Conservation (phyloP, 208 protist species). For the Herpetomonas muscarum region DNA sequence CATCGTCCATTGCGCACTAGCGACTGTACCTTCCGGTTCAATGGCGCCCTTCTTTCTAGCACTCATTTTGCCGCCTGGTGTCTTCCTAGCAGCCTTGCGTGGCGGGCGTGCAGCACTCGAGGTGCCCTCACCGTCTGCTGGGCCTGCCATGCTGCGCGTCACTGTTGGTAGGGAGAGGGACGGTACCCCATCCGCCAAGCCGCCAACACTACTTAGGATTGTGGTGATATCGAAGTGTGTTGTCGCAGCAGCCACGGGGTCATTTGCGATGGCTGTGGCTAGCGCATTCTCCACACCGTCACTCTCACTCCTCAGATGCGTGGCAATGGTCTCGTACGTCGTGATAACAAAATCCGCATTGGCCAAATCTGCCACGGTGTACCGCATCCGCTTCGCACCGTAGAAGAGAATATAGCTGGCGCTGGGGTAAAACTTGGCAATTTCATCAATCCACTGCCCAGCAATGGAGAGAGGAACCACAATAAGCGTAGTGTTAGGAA, state of each 20-base stretch:
- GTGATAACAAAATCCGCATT: constrained; percentile 56
- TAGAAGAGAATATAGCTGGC: constrained; percentile 52
- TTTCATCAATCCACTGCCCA: constrained; percentile 49
- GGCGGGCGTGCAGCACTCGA: too few species aligned
- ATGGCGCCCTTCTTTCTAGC: too few species aligned
- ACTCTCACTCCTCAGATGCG: constrained; percentile 39
- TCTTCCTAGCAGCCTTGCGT: too few species aligned
- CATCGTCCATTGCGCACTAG: too few species aligned
- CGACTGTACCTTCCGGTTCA: too few species aligned
- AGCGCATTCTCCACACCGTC: constrained; percentile 14
- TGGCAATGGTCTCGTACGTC: constrained; percentile 60
- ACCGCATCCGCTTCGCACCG: constrained; percentile 27
- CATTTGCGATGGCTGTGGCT: constrained; percentile 6
- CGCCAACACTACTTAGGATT: too few species aligned
- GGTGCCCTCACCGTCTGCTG: too few species aligned
- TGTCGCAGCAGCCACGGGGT: constrained; percentile 10
- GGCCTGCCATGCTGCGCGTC: too few species aligned
- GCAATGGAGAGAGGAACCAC: constrained; percentile 54
- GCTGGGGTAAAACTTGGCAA: constrained; percentile 36
- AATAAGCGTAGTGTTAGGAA: constrained; percentile 44
- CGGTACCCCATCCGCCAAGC: too few species aligned
- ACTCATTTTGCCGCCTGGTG: too few species aligned
- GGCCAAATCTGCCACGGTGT: constrained; percentile 31
- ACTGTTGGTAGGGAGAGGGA: too few species aligned
- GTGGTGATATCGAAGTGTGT: too few species aligned